These are phyloP conservation scores for Tolypocladium pustulatum DNA, from an alignment of 2,329 filamentous ascomycete species.

Conservation along the genomic window DNA sequence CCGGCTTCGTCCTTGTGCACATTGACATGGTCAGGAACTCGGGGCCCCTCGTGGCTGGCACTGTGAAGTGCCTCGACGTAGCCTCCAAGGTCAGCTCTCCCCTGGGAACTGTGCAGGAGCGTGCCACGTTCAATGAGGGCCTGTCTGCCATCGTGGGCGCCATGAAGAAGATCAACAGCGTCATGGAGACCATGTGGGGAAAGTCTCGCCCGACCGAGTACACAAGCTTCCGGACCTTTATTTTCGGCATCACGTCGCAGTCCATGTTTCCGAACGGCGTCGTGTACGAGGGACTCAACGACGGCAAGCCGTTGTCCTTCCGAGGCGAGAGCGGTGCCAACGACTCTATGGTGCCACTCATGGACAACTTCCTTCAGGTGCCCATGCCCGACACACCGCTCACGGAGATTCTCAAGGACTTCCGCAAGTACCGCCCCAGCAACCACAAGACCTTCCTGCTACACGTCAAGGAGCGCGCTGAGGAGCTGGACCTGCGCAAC, in stretches of 20 bases:
- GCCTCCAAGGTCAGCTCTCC: conserved; percentile 17
- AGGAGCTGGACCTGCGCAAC: conserved; percentile 41
- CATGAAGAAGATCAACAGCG: conserved; percentile 55
- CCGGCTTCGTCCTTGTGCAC: conserved; percentile 91
- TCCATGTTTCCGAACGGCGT: conserved; percentile 92
- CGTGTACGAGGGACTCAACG: conserved; percentile 73
- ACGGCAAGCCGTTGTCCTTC: conserved; percentile 63
- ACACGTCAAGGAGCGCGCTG: conserved; percentile 47
- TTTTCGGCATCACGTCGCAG: conserved; percentile 90
- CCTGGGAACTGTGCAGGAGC: conserved; percentile 21
- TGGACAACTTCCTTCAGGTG: conserved; percentile 79
- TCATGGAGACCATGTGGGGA: conserved; percentile 88
- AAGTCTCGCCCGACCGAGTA: conserved; percentile 78
- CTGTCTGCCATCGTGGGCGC: conserved; percentile 51
- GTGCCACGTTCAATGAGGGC: conserved; percentile 52
- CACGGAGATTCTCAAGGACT: conserved; percentile 79
- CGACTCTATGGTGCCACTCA: conserved; percentile 84
- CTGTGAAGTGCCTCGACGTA: conserved; percentile 56
- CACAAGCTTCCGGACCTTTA: conserved; percentile 87
- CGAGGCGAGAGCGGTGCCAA: conserved; percentile 90
- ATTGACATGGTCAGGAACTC: conserved; percentile 92
- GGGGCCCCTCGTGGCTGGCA: conserved; percentile 63
- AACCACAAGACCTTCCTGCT: conserved; percentile 81
- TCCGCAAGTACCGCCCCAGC: conserved; percentile 77
- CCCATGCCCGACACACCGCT: conserved; percentile 83